A percentile compares a stretch with the other conserved stretches of the same genome.
These are phyloP conservation scores for Beta vulgaris DNA, from an alignment of 148 eudicot species.

Conservation along the genomic window DNA sequence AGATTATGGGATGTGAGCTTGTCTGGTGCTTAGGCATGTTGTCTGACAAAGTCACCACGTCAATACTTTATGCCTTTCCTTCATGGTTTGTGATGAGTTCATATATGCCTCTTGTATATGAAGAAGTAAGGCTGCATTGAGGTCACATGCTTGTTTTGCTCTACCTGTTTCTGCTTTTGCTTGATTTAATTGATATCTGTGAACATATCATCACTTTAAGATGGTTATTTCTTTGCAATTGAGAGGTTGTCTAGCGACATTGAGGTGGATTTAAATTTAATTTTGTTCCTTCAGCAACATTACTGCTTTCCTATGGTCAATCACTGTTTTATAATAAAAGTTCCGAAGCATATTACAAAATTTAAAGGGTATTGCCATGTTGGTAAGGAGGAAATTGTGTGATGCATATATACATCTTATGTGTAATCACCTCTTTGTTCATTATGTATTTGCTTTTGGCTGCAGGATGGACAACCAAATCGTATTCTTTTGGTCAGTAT, in stretches of 20 bases:
- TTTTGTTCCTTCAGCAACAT: background rate
- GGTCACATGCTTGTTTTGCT: background rate
- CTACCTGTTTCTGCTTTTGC: background rate
- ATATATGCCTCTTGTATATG: background rate
- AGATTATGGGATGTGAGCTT: background rate
- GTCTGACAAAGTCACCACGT: background rate
- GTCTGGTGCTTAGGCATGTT: background rate
- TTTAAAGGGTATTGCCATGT: background rate
- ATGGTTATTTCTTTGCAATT: no score
- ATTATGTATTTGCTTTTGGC: background rate
- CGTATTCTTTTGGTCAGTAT: slow-evolving; percentile 43
- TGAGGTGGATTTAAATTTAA: background rate
- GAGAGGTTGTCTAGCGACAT: background rate
- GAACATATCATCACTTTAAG: no score
- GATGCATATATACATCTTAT: background rate
- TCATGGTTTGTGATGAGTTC: background rate
- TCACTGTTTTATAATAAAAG: background rate
- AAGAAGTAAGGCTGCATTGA: background rate
- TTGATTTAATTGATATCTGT: background rate
- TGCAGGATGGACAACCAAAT: slow-evolving; percentile 43
- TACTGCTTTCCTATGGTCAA: background rate
- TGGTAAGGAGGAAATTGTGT: background rate
- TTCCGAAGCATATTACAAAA: background rate
- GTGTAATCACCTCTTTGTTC: background rate
- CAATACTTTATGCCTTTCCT: background rate